A percentile compares a stretch with the other conserved stretches of the same genome.
These are phyloP conservation scores for Spathaspora girioi DNA, from an alignment of 805 yeast genomes.

Conservation along the genomic window DNA sequence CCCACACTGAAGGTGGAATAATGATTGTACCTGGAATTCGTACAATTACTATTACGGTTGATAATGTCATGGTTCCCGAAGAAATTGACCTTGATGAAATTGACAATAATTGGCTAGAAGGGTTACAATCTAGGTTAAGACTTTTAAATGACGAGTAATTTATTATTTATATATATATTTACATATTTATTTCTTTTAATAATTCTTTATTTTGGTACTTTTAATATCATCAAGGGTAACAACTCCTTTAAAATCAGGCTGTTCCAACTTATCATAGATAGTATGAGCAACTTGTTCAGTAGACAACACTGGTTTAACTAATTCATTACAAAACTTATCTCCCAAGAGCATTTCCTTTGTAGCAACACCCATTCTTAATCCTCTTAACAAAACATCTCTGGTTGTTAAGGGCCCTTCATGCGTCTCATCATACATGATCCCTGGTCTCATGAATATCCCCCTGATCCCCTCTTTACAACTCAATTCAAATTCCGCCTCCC, in stretches of 20 bases:
- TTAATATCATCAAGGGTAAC: constrained; percentile 15
- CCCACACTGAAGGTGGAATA: not conserved
- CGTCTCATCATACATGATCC: constrained; percentile 68
- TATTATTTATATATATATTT: not conserved
- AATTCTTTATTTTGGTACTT: not conserved
- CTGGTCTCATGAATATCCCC: constrained; percentile 71
- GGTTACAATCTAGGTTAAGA: constrained; percentile 13
- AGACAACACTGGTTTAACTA: constrained; percentile 60
- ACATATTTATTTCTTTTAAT: not conserved
- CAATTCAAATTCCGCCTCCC: constrained; percentile 69
- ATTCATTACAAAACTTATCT: constrained; percentile 34
- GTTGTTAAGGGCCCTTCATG: constrained; percentile 21
- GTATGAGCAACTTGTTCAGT: constrained; percentile 67
- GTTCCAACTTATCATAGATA: constrained; percentile 52
- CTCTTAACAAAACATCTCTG: constrained; percentile 39
- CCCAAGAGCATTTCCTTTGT: constrained; percentile 43
- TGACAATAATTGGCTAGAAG: constrained; percentile 25
- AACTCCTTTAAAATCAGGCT: constrained; percentile 8
- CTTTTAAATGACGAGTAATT: not conserved
- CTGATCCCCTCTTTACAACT: constrained; percentile 46
- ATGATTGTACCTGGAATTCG: not conserved
- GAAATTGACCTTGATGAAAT: constrained; percentile 19
- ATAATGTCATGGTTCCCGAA: constrained; percentile 18
- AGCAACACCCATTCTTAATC: constrained; percentile 41
- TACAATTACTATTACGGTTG: constrained; percentile 14